Conservation (phyloP, 352 stramenopile genomes). For the Pythium folliculosum region DNA sequence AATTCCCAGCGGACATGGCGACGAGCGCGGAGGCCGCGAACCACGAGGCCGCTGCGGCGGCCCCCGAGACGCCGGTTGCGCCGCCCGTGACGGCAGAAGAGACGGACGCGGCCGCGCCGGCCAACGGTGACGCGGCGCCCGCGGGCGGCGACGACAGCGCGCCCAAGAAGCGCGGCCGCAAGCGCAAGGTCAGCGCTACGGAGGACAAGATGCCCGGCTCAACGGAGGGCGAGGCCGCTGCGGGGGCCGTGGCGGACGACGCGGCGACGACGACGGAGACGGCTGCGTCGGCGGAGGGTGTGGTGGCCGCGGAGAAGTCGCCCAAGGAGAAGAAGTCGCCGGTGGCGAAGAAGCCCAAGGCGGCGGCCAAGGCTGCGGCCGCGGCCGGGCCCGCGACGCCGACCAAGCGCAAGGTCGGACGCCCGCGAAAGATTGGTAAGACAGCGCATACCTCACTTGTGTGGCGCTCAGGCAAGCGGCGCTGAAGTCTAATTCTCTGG, state of each 20-base stretch:
- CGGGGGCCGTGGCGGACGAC: neutral
- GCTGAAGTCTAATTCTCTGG: neutral
- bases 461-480: neutral
- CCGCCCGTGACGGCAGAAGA: slow-evolving; percentile 10
- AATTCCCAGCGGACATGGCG: slow-evolving; percentile 10
- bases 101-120: neutral
- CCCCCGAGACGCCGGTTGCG: slow-evolving; percentile 7
- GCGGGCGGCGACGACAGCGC: slow-evolving; percentile 4
- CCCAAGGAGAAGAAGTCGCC: slow-evolving; percentile 18
- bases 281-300: slow-evolving; percentile 3
- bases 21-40: slow-evolving; percentile 9
- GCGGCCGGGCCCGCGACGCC: slow-evolving; percentile 4
- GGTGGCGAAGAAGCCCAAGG: slow-evolving; percentile 20
- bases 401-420: slow-evolving; percentile 36
- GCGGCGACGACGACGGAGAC: slow-evolving; percentile 29
- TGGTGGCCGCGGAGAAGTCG: slow-evolving; percentile 9
- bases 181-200: slow-evolving; percentile 29
- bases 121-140: slow-evolving; percentile 15
- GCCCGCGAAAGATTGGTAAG: slow-evolving; percentile 49
- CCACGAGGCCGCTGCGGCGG: slow-evolving; percentile 12
- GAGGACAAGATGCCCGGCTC: slow-evolving; percentile 20
- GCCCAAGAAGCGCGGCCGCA: slow-evolving; percentile 40
- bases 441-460: neutral
- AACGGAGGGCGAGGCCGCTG: slow-evolving; percentile 9
- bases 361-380: slow-evolving; percentile 3